These are phyloP conservation scores for Orobanche coerulescens DNA, from an alignment of 257 asterid genomes.

Conservation along the genomic window DNA sequence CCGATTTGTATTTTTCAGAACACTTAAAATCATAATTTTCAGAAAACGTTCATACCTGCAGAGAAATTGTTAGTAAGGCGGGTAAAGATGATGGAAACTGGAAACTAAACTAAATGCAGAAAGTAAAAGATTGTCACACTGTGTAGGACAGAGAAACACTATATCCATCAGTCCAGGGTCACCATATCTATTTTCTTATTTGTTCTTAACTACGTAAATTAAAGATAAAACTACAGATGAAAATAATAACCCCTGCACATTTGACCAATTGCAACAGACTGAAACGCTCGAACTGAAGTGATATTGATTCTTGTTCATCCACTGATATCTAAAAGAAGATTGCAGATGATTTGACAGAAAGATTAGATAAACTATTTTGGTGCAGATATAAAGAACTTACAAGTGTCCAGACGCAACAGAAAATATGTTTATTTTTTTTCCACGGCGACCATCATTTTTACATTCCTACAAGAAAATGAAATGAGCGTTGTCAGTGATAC, in stretches of 20 bases:
- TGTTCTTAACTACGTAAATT: no score
- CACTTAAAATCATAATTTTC: slow-evolving; percentile 89
- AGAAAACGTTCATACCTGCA: slow-evolving; percentile 94
- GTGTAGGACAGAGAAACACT: background rate
- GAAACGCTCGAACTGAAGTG: background rate
- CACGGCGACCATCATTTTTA: slow-evolving; percentile 57
- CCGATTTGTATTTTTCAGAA: slow-evolving; percentile 75
- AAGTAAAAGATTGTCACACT: background rate
- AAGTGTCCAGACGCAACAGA: slow-evolving; percentile 98
- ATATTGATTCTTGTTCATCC: slow-evolving; percentile 4
- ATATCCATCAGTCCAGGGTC: background rate
- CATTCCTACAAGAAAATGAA: slow-evolving; percentile 43
- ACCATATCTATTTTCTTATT: background rate
- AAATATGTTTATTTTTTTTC: slow-evolving; percentile 79
- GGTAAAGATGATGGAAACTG: slow-evolving; percentile 12
- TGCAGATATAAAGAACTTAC: slow-evolving; percentile 44
- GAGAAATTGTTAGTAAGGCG: slow-evolving; percentile 16
- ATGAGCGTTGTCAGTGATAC: slow-evolving; percentile 19
- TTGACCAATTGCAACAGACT: slow-evolving; percentile 1
- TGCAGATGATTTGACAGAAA: background rate
- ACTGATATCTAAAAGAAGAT: background rate
- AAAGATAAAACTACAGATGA: background rate
- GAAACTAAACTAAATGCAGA: slow-evolving; percentile 8
- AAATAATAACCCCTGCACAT: background rate
- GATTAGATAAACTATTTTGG: background rate